phyloP scores from a whole-genome alignment of 73 alveolate genomes.

The Tetrahymena elliotti region DNA sequence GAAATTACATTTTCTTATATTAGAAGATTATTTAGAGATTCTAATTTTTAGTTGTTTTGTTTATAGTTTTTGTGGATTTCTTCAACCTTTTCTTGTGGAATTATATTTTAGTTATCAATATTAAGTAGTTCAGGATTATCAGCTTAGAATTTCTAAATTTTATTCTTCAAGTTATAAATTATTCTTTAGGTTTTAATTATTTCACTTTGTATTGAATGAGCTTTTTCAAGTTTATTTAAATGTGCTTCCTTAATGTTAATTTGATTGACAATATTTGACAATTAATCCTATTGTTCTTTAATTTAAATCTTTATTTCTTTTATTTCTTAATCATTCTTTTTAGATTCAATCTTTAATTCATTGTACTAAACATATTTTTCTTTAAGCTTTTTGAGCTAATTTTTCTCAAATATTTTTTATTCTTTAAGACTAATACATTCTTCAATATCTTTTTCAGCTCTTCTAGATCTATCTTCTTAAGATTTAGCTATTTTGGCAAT shows the following conservation, averaged over 20 bases:
- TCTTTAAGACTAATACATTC: neutral
- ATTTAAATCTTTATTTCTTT: neutral
- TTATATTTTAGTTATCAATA: neutral
- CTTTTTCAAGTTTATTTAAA: neutral
- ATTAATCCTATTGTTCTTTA: neutral
- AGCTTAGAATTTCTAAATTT: neutral
- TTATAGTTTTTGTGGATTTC: neutral
- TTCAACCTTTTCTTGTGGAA: neutral
- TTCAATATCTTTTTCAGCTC: neutral
- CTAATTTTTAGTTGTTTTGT: neutral
- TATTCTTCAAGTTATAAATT: neutral
- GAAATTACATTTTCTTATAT: neutral
- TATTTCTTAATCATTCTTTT: neutral
- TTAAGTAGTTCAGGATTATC: neutral
- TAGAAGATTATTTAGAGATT: neutral
- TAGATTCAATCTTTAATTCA: neutral
- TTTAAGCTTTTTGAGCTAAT: neutral
- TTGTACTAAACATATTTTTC: neutral
- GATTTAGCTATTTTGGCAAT: neutral
- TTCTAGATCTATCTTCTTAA: neutral
- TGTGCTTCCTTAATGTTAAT: neutral
- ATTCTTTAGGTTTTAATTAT: neutral
- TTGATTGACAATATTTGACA: neutral
- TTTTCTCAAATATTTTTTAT: neutral
- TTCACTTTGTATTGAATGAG: neutral